Percentiles rank a stretch among this genome's conserved stretches.
phyloP scores from a whole-genome alignment of 225 moss, liverwort and hornwort genomes.

The Neckera pumila region DNA sequence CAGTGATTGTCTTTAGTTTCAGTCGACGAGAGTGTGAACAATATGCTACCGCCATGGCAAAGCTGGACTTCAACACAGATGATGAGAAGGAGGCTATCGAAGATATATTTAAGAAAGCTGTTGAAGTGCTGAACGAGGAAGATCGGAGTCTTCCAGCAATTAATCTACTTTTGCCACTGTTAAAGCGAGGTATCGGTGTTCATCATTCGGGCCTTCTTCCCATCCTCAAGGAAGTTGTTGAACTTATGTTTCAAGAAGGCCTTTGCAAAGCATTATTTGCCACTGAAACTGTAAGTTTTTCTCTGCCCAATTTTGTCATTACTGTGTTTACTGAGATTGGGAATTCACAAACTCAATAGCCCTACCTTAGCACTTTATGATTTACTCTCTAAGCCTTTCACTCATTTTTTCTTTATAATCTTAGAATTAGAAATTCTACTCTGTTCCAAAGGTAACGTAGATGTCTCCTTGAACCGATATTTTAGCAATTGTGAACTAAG shows the following conservation, averaged over 20 bases:
- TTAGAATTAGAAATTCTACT: background rate
- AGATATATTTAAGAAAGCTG: constrained; percentile 75
- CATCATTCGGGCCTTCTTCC: constrained; percentile 98
- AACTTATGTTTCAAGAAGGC: constrained; percentile 92
- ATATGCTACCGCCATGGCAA: constrained; percentile 61
- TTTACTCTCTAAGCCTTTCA: background rate
- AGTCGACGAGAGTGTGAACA: constrained; percentile 93
- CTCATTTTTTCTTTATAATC: background rate
- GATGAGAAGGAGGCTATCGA: constrained; percentile 85
- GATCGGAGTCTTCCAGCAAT: constrained; percentile 83
- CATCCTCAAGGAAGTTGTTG: constrained; percentile 90
- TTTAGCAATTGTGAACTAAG: background rate
- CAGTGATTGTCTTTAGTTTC: constrained; percentile 94
- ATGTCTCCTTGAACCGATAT: background rate
- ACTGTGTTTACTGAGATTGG: background rate
- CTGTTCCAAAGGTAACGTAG: background rate
- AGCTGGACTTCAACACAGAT: constrained; percentile 77
- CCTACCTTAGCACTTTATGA: background rate
- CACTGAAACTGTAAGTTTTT: constrained; percentile 77
- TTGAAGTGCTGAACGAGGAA: constrained; percentile 83
- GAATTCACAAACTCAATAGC: background rate
- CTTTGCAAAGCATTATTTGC: constrained; percentile 94
- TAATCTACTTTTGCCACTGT: constrained; percentile 61
- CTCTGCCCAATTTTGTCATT: background rate
- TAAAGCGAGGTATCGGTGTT: constrained; percentile 96